These are phyloP conservation scores for Oryza longistaminata DNA, from an alignment of 176 grass and related monocot species.

Conservation along the genomic window DNA sequence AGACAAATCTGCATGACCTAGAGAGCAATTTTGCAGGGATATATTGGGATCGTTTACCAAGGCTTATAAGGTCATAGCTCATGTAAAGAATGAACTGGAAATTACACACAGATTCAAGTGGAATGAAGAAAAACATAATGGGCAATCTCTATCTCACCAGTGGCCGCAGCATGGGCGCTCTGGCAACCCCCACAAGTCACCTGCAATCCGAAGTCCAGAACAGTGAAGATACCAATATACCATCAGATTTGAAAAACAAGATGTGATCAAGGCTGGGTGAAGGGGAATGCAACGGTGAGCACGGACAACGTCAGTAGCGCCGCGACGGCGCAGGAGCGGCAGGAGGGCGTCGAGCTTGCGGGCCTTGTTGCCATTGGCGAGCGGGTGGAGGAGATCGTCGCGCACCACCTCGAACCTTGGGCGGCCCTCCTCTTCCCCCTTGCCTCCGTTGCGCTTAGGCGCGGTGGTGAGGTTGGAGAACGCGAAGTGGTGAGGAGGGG, in stretches of 20 bases:
- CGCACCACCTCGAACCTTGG: conserved; percentile 60
- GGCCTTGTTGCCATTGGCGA: conserved; percentile 91
- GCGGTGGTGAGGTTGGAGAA: conserved; percentile 53
- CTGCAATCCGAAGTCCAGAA: conserved; percentile 25
- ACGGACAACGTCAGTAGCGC: conserved; percentile 55
- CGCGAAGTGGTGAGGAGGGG: conserved; percentile 27
- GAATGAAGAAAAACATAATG: conserved; percentile 2
- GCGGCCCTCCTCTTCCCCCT: not conserved
- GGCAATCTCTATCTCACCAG: conserved; percentile 52
- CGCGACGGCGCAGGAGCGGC: conserved; percentile 51
- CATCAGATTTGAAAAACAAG: not conserved
- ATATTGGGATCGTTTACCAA: not conserved
- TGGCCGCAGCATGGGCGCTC: conserved; percentile 83
- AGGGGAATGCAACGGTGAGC: not conserved
- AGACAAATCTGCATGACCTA: not conserved
- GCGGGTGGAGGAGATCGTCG: conserved; percentile 87
- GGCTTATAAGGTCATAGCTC: not conserved
- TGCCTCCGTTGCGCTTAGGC: conserved; percentile 9
- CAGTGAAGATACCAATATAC: not conserved
- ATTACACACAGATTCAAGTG: not conserved
- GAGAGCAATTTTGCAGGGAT: not conserved
- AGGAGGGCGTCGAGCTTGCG: conserved; percentile 89
- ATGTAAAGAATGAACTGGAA: conserved; percentile 5
- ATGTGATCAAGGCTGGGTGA: not conserved
- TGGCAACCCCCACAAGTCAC: conserved; percentile 89